These are phyloP conservation scores for Asterophora parasitica DNA, from an alignment of 768 basidiomycete species.

Conservation along the genomic window DNA sequence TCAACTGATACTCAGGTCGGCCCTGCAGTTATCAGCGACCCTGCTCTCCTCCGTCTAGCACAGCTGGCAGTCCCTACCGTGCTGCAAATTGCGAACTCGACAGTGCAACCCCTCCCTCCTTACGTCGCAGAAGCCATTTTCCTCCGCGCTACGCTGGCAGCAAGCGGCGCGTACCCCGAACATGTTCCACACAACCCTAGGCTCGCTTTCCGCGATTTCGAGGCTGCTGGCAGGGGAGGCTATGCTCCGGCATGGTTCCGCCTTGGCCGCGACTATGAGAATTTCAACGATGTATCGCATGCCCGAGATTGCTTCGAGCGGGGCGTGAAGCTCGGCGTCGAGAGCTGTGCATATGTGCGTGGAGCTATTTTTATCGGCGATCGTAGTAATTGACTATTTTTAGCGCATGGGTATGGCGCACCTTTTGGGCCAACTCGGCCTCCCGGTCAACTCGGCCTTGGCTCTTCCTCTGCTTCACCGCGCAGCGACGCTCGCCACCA, in stretches of 20 bases:
- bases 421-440: slow-evolving; percentile 79
- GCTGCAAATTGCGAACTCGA: slow-evolving; percentile 45
- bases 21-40: slow-evolving; percentile 53
- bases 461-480: slow-evolving; percentile 73
- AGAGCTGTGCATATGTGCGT: slow-evolving; percentile 77
- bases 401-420: slow-evolving; percentile 93
- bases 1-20: slow-evolving; percentile 45
- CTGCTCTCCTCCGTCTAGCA: slow-evolving; percentile 52
- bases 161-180: slow-evolving; percentile 68
- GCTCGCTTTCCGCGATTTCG: slow-evolving; percentile 85
- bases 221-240: slow-evolving; percentile 74
- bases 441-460: slow-evolving; percentile 43
- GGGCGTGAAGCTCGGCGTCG: slow-evolving; percentile 69
- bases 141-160: slow-evolving; percentile 67
- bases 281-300: slow-evolving; percentile 65
- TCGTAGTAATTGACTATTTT: background rate
- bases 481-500: slow-evolving; percentile 69
- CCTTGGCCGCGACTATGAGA: slow-evolving; percentile 88
- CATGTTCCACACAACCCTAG: slow-evolving; percentile 64
- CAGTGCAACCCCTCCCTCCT: slow-evolving; percentile 25
- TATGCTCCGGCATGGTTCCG: slow-evolving; percentile 86
- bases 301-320: slow-evolving; percentile 87
- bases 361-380: slow-evolving; percentile 1
- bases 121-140: slow-evolving; percentile 71
- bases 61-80: slow-evolving; percentile 64